Evolutionary conservation across 2,329 filamentous ascomycete species (phyloP), one percentile per base, ranked within the genome.

Genomic region (Alternaria sp.): DNA sequence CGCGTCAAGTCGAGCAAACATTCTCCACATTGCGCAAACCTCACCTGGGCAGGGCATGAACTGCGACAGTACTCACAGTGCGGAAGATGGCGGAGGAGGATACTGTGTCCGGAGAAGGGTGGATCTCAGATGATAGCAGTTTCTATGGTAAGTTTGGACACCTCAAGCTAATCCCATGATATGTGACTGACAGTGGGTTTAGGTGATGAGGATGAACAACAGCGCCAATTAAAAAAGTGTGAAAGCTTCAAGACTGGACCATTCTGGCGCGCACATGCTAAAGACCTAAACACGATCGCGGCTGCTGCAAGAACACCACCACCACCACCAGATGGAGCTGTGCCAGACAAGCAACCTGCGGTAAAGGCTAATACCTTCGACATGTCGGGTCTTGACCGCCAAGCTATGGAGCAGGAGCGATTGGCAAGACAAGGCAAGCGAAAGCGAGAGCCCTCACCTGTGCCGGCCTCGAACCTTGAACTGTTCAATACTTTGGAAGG

Each of bases 401-500:
- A 66, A 60, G 49, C 46, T 4, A 69, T 68, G 59, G 70, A 66
- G 52, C 59, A 65, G 21, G 68, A 66, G 26, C 63, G 63, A 32
- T 51, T 67, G 4, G 54, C 53, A 21, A 65, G 52, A 45, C 30
- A 57, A 25, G 57, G 53, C 44, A 68, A 71, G 28, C 64, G 67
- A 25, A 66, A 66, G 52, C 56, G 62, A 30, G 62, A 59, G 9
- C 15, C 46, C 19, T 63, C 63, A n/a, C 63, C 64, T 47, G 51
- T 59, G 17, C n/a, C 47, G 32, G 21, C 23, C n/a, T 52, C 65
- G n/a, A 59, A 49, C 19, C 47, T 58, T 7, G 61, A 71, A 23
- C 61, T 75, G 3, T 66, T 71, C 79, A 91, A 92, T 72, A 84
- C 85, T 2, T 89, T 88, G 67, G 83, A 87, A 60, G 87, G 86